These are phyloP conservation scores for Lepidopterella palustris DNA, from an alignment of 495 filamentous ascomycete species.

Conservation along the genomic window DNA sequence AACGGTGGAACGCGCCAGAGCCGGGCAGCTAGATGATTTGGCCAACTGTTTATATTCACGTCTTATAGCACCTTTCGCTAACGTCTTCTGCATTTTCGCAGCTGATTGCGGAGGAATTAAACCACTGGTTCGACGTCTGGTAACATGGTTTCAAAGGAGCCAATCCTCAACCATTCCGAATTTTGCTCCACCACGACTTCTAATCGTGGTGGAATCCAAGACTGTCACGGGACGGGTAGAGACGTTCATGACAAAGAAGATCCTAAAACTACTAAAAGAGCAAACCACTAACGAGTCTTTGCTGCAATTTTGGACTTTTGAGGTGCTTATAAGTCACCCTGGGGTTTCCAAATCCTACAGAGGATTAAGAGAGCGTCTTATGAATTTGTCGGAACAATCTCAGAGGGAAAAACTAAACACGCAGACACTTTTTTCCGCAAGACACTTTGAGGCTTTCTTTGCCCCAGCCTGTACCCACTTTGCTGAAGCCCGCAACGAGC, in stretches of 20 bases:
- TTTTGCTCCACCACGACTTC: not conserved
- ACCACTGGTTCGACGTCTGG: not conserved
- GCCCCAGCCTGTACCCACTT: not conserved
- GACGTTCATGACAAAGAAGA: not conserved
- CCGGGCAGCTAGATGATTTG: not conserved
- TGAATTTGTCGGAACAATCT: not conserved
- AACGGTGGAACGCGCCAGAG: not conserved
- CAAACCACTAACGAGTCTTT: not conserved
- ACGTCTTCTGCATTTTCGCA: not conserved
- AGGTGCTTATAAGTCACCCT: not conserved
- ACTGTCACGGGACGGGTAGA: not conserved
- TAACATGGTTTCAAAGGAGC: not conserved
- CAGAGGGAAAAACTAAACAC: not conserved
- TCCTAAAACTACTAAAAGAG: not conserved
- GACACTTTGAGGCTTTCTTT: not conserved
- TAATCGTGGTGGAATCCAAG: not conserved
- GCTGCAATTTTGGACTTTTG: not conserved
- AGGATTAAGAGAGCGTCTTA: not conserved
- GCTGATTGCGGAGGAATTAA: not conserved
- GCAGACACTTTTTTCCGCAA: not conserved
- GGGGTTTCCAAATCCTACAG: not conserved
- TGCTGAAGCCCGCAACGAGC: not conserved
- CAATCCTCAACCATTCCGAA: not conserved
- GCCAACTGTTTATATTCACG: not conserved
- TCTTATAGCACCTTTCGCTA: not conserved